A percentile compares a stretch with the other conserved stretches of the same genome.
These are phyloP conservation scores for Arxiozyma slooffiae DNA, from an alignment of 1,139 yeast species.

Conservation along the genomic window DNA sequence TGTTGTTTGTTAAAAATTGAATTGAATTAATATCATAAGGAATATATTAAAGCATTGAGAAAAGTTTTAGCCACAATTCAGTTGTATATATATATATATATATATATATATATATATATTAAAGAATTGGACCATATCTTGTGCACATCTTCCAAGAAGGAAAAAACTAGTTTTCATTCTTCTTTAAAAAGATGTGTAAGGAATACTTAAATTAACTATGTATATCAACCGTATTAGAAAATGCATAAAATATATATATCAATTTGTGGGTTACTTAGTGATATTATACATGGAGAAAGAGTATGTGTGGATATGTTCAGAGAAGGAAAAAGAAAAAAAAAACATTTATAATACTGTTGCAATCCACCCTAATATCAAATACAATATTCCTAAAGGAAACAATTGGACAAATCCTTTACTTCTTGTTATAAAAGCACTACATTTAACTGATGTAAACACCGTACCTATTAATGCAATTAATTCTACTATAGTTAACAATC, in stretches of 20 bases:
- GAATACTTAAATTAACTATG: too few relatives aligned
- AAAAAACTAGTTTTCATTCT: too few relatives aligned
- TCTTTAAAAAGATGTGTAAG: too few relatives aligned
- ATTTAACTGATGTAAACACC: conserved; percentile 22
- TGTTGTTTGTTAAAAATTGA: too few relatives aligned
- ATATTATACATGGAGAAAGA: not conserved
- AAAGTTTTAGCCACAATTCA: too few relatives aligned
- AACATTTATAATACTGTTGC: not conserved
- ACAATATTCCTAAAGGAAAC: conserved; percentile 24
- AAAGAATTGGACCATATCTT: too few relatives aligned
- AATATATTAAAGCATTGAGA: not conserved
- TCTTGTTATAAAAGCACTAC: conserved; percentile 23
- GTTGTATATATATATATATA: too few relatives aligned
- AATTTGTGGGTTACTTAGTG: not conserved
- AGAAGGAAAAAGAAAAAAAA: not conserved
- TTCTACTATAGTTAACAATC: conserved; percentile 15
- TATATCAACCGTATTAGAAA: too few relatives aligned
- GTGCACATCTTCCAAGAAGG: too few relatives aligned
- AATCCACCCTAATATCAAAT: conserved; percentile 23
- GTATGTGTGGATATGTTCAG: not conserved
- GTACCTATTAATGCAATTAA: conserved; percentile 16
- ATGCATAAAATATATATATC: too few relatives aligned
- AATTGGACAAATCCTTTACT: conserved; percentile 19
- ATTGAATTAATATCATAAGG: too few relatives aligned
- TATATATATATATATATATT: too few relatives aligned